Evolutionary conservation across 441 rosid species (phyloP).

Genomic region (Corymbia citriodora): DNA sequence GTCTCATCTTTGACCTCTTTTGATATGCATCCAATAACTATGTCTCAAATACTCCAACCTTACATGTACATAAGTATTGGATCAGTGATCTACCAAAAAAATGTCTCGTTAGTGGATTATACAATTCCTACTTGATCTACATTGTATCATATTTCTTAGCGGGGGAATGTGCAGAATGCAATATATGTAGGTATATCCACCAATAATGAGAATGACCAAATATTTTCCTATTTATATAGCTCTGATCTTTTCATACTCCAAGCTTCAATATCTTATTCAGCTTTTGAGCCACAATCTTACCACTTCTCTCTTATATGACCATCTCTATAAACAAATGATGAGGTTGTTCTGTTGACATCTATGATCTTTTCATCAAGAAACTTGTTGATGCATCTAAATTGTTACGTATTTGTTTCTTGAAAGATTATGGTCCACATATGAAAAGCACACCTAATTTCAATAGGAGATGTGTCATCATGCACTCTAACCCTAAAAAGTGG

Average conservation of each 20-base stretch:
- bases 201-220: background rate
- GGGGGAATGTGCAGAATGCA: background rate
- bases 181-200: background rate
- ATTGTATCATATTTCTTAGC: background rate
- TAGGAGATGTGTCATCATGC: background rate
- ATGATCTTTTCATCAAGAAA: background rate
- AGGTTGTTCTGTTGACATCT: background rate
- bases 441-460: background rate
- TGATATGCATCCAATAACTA: background rate
- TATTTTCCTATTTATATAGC: background rate
- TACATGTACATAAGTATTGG: background rate
- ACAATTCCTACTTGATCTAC: background rate
- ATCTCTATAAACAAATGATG: background rate
- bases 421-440: background rate
- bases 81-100: background rate
- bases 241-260: background rate
- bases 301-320: background rate
- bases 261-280: background rate
- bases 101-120: background rate
- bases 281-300: background rate
- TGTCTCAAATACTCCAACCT: background rate
- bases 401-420: background rate
- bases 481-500: background rate
- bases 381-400: background rate
- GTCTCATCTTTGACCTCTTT: background rate